Evolutionary conservation across 2,329 filamentous ascomycete species (phyloP), one percentile per base, ranked within the genome.

Genomic region (Paracoccidioides lutzii): DNA sequence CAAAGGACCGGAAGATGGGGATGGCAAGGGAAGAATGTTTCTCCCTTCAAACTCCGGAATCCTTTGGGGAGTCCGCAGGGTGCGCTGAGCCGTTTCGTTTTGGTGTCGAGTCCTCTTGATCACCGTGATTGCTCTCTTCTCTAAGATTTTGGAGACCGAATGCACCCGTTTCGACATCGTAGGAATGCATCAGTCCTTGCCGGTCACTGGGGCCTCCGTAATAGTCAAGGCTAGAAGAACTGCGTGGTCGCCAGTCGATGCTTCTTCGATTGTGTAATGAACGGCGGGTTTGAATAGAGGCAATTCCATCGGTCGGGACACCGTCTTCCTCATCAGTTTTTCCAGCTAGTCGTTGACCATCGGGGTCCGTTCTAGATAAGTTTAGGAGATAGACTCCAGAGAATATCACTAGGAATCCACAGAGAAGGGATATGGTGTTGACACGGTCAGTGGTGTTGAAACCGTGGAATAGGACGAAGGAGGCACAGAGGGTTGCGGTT

Each of bases 311-410:
- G 12, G 90, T 96, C 10, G 91, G 93, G 4, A 90, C 87, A 51
- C 85, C 87, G 67, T 95, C 88, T 52, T 83, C 80, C 57, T 81
- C 79, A 62, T 78, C 69, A 48, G 67, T 57, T 62, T 73, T 83
- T 54, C 81, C 80, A 54, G 87, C 75, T 60, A 85, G 69, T 57
- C 79, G 81, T 57, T 78, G 82, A 53, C 90, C 90, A 65, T 95
- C 84, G 0, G 93, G 90, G 66, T 98, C 93, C 61, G 84, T 81
- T 65, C 93, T 85, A 0, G 91, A 96, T n/a, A 98, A 82, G 67
- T 97, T 97, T 63, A 97, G 81, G 5, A 97, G 81, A 71, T 97
- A 97, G 54, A 97, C 91, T 33, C 91, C 91, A 3, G 90, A 87
- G 69, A 97, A 97, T 58, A 95, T 97, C 61, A 93, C 83, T 57